Conservation (phyloP, 495 filamentous ascomycete genomes). For the Lasiosphaeria miniovina region DNA sequence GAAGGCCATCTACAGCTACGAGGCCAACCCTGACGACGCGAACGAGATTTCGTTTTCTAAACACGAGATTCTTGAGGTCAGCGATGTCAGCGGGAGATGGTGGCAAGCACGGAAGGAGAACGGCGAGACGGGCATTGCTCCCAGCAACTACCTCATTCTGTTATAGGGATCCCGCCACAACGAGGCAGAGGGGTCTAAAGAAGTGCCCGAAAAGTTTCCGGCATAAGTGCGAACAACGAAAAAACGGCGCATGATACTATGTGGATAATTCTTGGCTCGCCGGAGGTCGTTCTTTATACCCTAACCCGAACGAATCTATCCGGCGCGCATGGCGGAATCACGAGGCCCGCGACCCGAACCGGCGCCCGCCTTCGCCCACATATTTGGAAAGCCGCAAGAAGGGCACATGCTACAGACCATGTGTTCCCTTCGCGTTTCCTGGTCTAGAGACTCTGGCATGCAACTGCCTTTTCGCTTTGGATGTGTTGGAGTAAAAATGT, state of each 20-base stretch:
- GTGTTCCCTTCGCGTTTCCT: not conserved
- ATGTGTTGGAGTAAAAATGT: conserved; percentile 35
- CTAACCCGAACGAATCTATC: conserved; percentile 24
- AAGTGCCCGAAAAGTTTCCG: not conserved
- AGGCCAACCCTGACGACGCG: conserved; percentile 92
- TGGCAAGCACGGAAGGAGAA: conserved; percentile 97
- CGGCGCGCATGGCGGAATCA: conserved; percentile 18
- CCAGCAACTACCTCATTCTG: conserved; percentile 96
- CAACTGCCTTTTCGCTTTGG: conserved; percentile 21
- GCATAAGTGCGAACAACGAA: conserved; percentile 13
- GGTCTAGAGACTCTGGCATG: conserved; percentile 2
- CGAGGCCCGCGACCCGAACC: not conserved
- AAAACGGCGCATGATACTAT: conserved; percentile 27
- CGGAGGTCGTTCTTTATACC: conserved; percentile 32
- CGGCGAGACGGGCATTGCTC: conserved; percentile 95
- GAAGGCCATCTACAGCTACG: conserved; percentile 98
- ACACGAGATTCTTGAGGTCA: conserved; percentile 95
- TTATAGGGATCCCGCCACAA: conserved; percentile 55
- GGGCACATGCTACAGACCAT: conserved; percentile 9
- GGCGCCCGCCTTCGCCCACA: conserved; percentile 1
- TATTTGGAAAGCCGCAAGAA: conserved; percentile 7
- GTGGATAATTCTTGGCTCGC: conserved; percentile 27
- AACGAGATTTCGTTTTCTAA: conserved; percentile 98
- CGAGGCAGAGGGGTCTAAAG: not conserved
- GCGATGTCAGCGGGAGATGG: conserved; percentile 95